These are phyloP conservation scores for Aspergillus udagawae DNA, from an alignment of 2,329 filamentous ascomycete genomes.

Conservation along the genomic window DNA sequence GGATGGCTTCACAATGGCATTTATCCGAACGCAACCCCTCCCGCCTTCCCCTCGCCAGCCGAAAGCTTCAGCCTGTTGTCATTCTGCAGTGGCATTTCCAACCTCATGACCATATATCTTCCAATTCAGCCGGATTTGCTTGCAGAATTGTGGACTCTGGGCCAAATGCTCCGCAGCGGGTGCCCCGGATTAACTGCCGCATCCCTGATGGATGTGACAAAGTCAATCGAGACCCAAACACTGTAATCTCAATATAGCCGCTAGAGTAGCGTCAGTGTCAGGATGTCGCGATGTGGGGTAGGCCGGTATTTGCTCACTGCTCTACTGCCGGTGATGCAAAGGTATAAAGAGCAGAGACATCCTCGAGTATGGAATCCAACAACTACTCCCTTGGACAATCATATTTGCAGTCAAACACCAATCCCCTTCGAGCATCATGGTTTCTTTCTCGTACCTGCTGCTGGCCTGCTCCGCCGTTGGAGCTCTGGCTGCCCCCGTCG, in stretches of 20 bases:
- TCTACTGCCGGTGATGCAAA: not conserved
- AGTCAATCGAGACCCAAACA: not conserved
- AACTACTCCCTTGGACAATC: not conserved
- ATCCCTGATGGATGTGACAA: not conserved
- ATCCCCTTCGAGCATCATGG: constrained; percentile 15
- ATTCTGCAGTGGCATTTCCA: not conserved
- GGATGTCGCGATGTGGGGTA: not conserved
- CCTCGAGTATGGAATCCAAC: not conserved
- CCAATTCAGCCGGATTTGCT: not conserved
- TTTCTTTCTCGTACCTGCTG: constrained; percentile 23
- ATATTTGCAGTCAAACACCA: not conserved
- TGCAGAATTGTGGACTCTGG: not conserved
- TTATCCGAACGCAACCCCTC: not conserved
- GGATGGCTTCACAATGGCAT: not conserved
- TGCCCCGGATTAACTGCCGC: not conserved
- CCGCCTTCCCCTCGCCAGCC: not conserved
- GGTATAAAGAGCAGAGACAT: not conserved
- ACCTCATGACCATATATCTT: not conserved
- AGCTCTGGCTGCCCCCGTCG: constrained; percentile 21
- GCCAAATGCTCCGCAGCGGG: not conserved
- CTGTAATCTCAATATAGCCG: not conserved
- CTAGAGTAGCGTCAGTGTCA: not conserved
- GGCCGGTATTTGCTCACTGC: not conserved
- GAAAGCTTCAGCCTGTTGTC: not conserved
- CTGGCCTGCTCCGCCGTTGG: constrained; percentile 18